A percentile compares a stretch with the other conserved stretches of the same genome.
Conservation (phyloP, 2,329 filamentous ascomycete species). For the Ophiostoma sp. region DNA sequence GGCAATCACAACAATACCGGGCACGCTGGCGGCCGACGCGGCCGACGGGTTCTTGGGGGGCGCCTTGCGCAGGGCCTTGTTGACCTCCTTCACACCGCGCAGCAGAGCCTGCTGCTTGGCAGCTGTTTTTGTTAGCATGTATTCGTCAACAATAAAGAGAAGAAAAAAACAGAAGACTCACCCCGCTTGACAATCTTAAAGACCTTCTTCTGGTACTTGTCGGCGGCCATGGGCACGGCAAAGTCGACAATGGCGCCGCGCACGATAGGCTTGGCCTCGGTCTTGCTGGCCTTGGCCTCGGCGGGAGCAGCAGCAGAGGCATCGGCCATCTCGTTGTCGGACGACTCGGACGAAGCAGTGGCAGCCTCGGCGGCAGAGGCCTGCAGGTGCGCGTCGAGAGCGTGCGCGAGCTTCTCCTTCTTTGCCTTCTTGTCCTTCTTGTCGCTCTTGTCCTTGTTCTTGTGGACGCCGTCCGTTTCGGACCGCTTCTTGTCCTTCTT, state of each 20-base stretch:
- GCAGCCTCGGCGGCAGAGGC: constrained; percentile 42
- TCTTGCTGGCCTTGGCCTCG: constrained; percentile 30
- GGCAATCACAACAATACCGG: constrained; percentile 81
- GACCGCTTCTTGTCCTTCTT: constrained; percentile 53
- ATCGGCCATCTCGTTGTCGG: constrained; percentile 42
- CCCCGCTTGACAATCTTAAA: constrained; percentile 60
- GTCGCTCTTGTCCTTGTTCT: constrained; percentile 52
- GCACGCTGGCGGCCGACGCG: constrained; percentile 45
- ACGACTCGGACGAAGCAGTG: constrained; percentile 30
- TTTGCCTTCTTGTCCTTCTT: constrained; percentile 65
- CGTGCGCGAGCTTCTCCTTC: constrained; percentile 65
- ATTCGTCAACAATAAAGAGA: constrained; percentile 17
- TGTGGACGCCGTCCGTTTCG: constrained; percentile 49
- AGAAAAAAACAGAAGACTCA: constrained; percentile 17
- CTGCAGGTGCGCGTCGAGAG: constrained; percentile 58
- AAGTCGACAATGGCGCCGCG: constrained; percentile 66
- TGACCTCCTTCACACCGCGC: constrained; percentile 97
- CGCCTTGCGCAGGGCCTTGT: constrained; percentile 96
- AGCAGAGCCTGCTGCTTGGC: constrained; percentile 94
- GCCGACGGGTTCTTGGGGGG: constrained; percentile 58
- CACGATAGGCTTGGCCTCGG: constrained; percentile 31
- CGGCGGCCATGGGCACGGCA: constrained; percentile 72
- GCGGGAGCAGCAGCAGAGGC: constrained; percentile 26
- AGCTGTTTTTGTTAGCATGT: constrained; percentile 49
- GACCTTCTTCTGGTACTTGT: constrained; percentile 67